Evolutionary conservation across 257 asterid species (phyloP), one percentile per base, ranked within the genome.

Genomic region (Vinca minor): DNA sequence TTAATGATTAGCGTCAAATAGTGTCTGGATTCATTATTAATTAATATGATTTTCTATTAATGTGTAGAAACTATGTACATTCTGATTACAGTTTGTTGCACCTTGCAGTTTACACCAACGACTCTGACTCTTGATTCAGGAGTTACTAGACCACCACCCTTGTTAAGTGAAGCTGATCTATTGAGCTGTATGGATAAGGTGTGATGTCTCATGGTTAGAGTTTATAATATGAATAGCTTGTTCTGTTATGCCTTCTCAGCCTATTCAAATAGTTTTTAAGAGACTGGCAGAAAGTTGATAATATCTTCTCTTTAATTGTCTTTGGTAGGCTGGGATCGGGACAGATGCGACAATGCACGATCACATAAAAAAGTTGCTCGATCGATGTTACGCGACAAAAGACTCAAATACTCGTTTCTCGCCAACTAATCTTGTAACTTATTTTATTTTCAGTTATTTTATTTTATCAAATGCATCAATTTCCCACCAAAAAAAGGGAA

Each of bases 311-410:
- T 49, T 65, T 63, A 18, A 65, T 59, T 50, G 46, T 69, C 11
- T 57, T 64, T 72, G 56, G 44, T 69, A 87, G 96, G 98, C 95
- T 41, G 91, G 94, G 63, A 89, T 92, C 72, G 98, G 98, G 52
- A 89, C 97, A 48, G 98, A 92, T 80, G 98, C 98, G 59, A 89
- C 98, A 48, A 92, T 92, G 97, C 98, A 92, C 53, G 98, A 92
- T 77, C 97, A 89, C 82, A 92, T 92, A 62, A 89, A 92, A 76
- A 92, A 92, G 87, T 90, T 92, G 73, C 95, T 92, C 73, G 98
- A 92, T 79, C 95, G 98, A 71, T 79, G 67, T 79, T 92, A 92
- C 76, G 98, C 85, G 64, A 89, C 85, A 36, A 92, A 92, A 77
- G 96, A 89, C 72, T 54, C 93, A 45, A 84, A 65, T 81, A 87